These are phyloP conservation scores for Calonectria fujianensis DNA, from an alignment of 2,329 filamentous ascomycete genomes.

Conservation along the genomic window DNA sequence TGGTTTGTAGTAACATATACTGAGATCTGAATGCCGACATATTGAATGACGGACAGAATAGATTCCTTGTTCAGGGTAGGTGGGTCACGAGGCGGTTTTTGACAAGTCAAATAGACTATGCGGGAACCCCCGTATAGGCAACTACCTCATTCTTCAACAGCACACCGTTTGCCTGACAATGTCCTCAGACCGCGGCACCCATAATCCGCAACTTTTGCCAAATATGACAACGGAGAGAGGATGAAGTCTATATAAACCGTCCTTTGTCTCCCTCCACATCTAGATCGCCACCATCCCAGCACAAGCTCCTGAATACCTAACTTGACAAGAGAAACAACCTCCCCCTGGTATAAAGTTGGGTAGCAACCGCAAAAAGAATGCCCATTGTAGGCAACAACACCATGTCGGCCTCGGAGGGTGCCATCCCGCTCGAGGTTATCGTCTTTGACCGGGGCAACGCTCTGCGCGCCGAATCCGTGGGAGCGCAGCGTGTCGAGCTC, in stretches of 20 bases:
- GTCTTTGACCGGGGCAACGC: slow-evolving; percentile 69
- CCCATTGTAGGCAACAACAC: neutral
- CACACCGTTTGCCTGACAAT: slow-evolving; percentile 1
- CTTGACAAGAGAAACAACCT: neutral
- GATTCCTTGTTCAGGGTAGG: slow-evolving; percentile 9
- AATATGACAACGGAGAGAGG: neutral
- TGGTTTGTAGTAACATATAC: neutral
- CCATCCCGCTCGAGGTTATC: slow-evolving; percentile 70
- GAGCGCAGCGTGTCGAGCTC: slow-evolving; percentile 72
- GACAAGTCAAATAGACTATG: neutral
- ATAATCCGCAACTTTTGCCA: neutral
- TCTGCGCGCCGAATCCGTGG: slow-evolving; percentile 62
- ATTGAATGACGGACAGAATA: neutral
- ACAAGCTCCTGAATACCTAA: neutral
- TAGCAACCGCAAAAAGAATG: neutral
- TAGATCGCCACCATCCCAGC: neutral
- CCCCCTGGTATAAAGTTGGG: neutral
- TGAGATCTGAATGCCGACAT: neutral
- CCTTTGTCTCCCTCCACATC: no score
- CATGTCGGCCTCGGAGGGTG: neutral
- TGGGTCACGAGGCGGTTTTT: neutral
- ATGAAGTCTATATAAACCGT: neutral
- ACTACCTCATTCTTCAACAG: neutral
- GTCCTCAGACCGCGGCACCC: neutral
- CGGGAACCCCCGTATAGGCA: slow-evolving; percentile 4